phyloP scores from a whole-genome alignment of 177 flowering plant species.

The Tripterygium wilfordii region DNA sequence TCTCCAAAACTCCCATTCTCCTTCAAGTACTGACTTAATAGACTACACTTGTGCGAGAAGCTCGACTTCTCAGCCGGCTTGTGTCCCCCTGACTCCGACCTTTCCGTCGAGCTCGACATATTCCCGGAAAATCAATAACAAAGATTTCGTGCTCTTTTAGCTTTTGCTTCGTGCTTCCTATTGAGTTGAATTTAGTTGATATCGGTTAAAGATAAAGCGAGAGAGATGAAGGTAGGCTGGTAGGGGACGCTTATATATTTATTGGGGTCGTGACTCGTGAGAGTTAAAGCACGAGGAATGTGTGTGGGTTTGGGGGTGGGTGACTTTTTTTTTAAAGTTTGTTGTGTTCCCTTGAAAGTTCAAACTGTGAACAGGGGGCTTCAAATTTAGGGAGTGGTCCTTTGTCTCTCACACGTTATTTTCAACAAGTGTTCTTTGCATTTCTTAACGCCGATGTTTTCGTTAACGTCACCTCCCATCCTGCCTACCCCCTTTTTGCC shows the following conservation, averaged over 20 bases:
- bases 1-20: constrained; percentile 62
- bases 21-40: constrained; percentile 66
- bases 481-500: background rate
- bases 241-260: background rate
- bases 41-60: constrained; percentile 50
- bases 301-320: constrained; percentile 6
- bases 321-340: background rate
- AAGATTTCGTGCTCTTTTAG: background rate
- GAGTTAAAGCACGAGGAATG: constrained; percentile 30
- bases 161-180: background rate
- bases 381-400: background rate
- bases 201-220: background rate
- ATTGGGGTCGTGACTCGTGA: background rate
- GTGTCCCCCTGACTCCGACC: constrained; percentile 22
- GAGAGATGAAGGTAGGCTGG: background rate
- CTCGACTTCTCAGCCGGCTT: constrained; percentile 34
- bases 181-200: background rate
- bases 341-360: too few relatives aligned
- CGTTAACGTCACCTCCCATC: background rate
- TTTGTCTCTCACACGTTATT: constrained; percentile 3
- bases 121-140: background rate
- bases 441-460: constrained; percentile 4
- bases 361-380: too few relatives aligned
- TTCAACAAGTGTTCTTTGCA: constrained; percentile 24
- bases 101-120: constrained; percentile 39